Conservation (phyloP, 2,329 filamentous ascomycete species). For the Coniochaeta ligniaria region DNA sequence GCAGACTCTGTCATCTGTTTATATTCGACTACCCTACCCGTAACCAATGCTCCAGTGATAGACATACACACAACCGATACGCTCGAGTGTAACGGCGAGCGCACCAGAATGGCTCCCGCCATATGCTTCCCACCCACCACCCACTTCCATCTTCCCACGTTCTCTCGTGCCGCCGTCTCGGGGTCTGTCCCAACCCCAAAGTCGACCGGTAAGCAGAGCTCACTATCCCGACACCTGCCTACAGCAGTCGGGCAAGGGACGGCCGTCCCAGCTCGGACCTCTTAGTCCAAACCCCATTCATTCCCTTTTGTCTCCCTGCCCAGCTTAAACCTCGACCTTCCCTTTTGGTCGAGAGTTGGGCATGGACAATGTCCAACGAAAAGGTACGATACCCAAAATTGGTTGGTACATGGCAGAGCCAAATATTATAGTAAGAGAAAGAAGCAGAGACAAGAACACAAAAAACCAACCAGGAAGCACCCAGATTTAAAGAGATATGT, state of each 20-base stretch:
- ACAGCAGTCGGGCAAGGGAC: too few relatives aligned
- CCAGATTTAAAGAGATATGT: not conserved
- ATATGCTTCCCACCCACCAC: not conserved
- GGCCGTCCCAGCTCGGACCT: too few relatives aligned
- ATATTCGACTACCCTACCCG: not conserved
- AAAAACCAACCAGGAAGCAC: not conserved
- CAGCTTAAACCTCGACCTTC: too few relatives aligned
- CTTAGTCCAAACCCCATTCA: too few relatives aligned
- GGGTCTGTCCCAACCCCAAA: not conserved
- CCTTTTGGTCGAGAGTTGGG: not conserved
- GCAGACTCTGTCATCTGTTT: not conserved
- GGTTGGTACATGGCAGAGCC: not conserved
- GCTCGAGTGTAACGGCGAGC: not conserved
- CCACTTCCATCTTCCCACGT: not conserved
- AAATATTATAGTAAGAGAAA: not conserved
- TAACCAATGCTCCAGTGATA: not conserved
- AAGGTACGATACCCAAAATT: not conserved
- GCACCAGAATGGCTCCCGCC: not conserved
- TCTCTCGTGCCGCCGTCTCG: not conserved
- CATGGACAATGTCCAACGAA: not conserved
- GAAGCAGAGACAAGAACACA: not conserved
- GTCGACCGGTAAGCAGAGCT: not conserved
- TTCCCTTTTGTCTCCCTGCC: too few relatives aligned
- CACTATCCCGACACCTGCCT: not conserved
- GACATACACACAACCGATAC: not conserved